Evolutionary conservation across 2,329 filamentous ascomycete species (phyloP), one percentile per base, ranked within the genome.

Genomic region (Magnaporthiopsis poae): DNA sequence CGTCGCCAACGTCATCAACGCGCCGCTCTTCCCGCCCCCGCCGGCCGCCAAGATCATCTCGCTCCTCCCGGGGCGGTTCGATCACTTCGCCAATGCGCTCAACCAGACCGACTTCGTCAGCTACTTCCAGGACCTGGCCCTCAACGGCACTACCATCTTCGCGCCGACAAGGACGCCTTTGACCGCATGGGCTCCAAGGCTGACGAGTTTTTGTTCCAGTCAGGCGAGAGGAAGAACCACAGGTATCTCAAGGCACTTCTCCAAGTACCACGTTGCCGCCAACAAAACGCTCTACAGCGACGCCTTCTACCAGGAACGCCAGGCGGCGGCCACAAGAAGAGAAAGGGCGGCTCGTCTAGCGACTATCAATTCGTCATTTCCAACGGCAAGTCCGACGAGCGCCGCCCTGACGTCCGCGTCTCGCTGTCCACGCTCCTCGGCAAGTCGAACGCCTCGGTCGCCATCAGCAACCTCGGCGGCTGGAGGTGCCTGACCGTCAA

Each of bases 201-300:
- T 72, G 96, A 94, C 73, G 90, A 88, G 29, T 97, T 96, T 82
- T 81, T 97, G 4, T 97, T 97, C 82, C 84, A 84, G 76, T 84
- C 82, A 65, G 93, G 93, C 1, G 80, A 84, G 69, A 88, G 88
- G 75, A 88, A 88, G 75, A 56, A 56, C 46, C 46, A 21, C 46
- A 13, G 21, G 18, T 96, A 91, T 74, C 84, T 97, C 25, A 86
- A 85, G 70, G 91, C 91, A 0, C 79, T 96, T 62, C 80, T 96
- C 21, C 21, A 81, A 91, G 78, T 96, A 96, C 74, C 90, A 94
- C 72, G 82, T 93, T 63, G 89, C 89, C 1, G 83, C 87, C 60
- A 86, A 90, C 72, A 83, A 87, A 68, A 93, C 90, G 0, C 79
- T 96, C 0, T 97, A 96, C 80, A 91, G 89, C 7, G 93, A 96